These are phyloP conservation scores for Sugiyamaella novakii DNA, from an alignment of 1,139 yeast species.

Conservation along the genomic window DNA sequence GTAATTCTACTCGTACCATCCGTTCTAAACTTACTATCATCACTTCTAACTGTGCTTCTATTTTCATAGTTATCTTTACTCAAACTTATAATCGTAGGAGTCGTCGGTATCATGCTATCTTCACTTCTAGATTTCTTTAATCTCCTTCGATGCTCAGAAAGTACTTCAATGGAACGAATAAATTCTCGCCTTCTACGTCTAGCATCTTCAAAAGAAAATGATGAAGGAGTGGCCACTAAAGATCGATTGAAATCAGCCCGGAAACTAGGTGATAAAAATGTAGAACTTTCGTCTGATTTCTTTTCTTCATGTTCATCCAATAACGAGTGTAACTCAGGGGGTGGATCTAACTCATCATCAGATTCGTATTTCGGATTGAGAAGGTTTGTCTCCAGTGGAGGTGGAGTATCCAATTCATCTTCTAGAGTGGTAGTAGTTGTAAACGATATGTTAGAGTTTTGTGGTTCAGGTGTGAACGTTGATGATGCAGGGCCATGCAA, in stretches of 20 bases:
- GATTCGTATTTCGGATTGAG: constrained; percentile 6
- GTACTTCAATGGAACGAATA: constrained; percentile 20
- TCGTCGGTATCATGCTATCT: background rate
- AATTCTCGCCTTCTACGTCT: constrained; percentile 17
- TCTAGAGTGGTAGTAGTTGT: background rate
- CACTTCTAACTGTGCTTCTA: too few relatives aligned
- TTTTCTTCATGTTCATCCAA: background rate
- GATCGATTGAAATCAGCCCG: background rate
- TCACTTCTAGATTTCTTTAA: constrained; percentile 3
- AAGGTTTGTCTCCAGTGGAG: constrained; percentile 13
- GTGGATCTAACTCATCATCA: constrained; percentile 17
- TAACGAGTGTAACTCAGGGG: constrained; percentile 18
- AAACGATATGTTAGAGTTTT: background rate
- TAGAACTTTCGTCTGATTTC: background rate
- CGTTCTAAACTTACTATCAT: too few relatives aligned
- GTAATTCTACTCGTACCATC: too few relatives aligned
- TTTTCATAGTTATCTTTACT: background rate
- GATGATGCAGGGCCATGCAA: background rate
- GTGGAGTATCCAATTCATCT: constrained; percentile 16
- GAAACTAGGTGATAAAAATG: background rate
- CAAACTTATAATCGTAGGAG: constrained; percentile 4
- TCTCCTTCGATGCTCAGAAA: constrained; percentile 18
- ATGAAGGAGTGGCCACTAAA: constrained; percentile 14
- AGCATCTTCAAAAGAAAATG: constrained; percentile 21
- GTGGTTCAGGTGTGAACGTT: background rate